Evolutionary conservation across 768 basidiomycete genomes (phyloP), one percentile per base, ranked within the genome.

Genomic region (Leccinum ochraceum): DNA sequence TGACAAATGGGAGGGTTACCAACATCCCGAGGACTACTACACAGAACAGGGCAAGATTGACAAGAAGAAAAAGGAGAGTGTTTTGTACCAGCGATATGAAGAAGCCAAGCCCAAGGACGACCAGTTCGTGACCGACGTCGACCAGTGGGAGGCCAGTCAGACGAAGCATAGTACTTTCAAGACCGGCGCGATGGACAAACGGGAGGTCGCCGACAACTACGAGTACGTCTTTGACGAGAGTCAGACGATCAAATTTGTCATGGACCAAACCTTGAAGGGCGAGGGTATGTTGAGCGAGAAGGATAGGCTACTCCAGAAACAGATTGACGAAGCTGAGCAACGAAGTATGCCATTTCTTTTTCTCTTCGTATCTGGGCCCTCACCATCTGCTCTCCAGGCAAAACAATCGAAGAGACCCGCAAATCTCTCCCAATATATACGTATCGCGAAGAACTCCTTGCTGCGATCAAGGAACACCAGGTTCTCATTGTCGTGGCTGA

Each of bases 1-100:
- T 74, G 97, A 99, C 78, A 94, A 92, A 63, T 93, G 83, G 77
- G 97, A 99, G 62, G 96, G 96, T 8, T 99, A 99, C 71, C 88
- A 90, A 76, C 83, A 98, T 48, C 97, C 97, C 0, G 97, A 98
- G 66, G 97, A 98, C 74, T 99, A 99, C 72, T 83, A 98, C 67
- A 99, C 97, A 1, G 96, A 96, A 69, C 95, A 98, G 73, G 97
- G 97, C 30, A 97, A 95, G 77, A 94, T 99, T 61, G 95, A 98
- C 82, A 90, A 87, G 77, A 95, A 97, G 81, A 94, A 92, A 77
- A 95, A 97, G 71, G 86, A 94, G 71, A 89, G 89, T 64, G 95
- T 90, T 0, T 75, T 99, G 55, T 98, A 97, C 74, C 84, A 90
- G 67, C 93, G 97, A 42, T 98, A 99, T 69, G 92, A 97, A 69